Evolutionary conservation across 2,329 filamentous ascomycete species (phyloP), one percentile per base, ranked within the genome.

Genomic region (Coniochaeta hoffmannii): DNA sequence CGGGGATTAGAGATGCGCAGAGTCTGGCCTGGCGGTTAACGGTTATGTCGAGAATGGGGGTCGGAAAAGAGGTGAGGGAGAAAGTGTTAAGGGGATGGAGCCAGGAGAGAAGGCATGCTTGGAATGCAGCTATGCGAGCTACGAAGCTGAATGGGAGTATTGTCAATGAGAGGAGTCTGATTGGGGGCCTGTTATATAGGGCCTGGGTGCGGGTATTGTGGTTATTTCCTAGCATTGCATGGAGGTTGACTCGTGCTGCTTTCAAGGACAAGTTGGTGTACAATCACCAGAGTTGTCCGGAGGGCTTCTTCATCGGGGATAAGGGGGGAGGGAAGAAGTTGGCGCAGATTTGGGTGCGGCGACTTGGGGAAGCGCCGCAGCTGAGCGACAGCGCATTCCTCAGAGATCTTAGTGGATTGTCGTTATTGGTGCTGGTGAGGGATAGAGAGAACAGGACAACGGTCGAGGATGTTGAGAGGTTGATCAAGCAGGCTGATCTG

Each of bases 1-100:
- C 64, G 17, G 69, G 69, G 14, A 59, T 72, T 26, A 61, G 69
- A 2, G 70, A 73, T 53, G 69, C 69, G 10, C 62, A 67, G 9
- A 60, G 65, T 26, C 61, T 72, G 1, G 65, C 62, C 17, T 72
- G 70, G 70, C 65, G 69, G 2, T 62, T 72, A 3, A 52, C 41
- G 26, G 19, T 57, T 8, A 38, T 55, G 30, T 51, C 53, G 17
- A 22, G 17, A 6, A 24, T 44, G 22, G 24, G n/a, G 6, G 24
- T 44, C 1, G 30, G 44, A 12, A 6, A 10, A n/a, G 34, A 31
- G 17, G 31, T 24, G 14, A 41, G 30, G 3, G 52, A 57, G 44
- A 28, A 26, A 12, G 51, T 54, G 26, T 52, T 57, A 12, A 41
- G 22, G 2, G 55, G 51, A 15, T 57, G 55, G 55, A 35, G 24